Base-by-base conservation (phyloP, 1,139 yeast species). In the Yamadazyma jaroonii region DNA sequence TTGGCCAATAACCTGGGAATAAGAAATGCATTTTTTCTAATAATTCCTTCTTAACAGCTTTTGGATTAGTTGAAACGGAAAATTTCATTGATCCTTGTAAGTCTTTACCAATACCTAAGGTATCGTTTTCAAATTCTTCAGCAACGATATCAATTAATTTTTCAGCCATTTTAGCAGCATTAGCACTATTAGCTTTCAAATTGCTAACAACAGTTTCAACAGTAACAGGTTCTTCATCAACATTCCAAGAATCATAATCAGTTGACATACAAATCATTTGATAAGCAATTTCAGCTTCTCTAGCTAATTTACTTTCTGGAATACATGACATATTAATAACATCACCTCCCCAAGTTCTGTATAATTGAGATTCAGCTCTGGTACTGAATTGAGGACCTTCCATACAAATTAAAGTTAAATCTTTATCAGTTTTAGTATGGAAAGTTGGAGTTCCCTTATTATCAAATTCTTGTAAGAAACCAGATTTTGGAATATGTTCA, bases 181-280 rank as follows among this genome's bases (percentile, higher is more conserved):
- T 90, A 33, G 79, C 83, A 36, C 88, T 75, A 65, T 92, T 92
- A 48, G 96, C 95, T 57, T 79, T 79, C 59, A 92, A 74, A 61
- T 92, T 88, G 38, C 95, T 88, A 38, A 92, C 90, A 32, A 92
- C 97, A 6, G 95, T 85, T 64, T 90, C 97, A 12, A 94, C 97
- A 9, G 97, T 90, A 33, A 92, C 98, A 2, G 97, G 94, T 53
- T 90, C 97, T 57, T 83, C 97, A 41, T 77, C 80, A 53, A 85
- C 96, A 57, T 89, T 85, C 98, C 98, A 92, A 15, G 98, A 95
- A 59, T 92, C 98, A 62, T 94, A 92, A 62, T 94, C 98, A 12
- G 98, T 92, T 2, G 96, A 84, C 98, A 92, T 94, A 67, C 99
- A 92, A 47, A 92, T 78, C 97, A 92, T 92, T 63, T 90, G 97